Evolutionary conservation across 805 yeast species (phyloP), one percentile per base, ranked within the genome.

Genomic region (Ogataea methanolica): DNA sequence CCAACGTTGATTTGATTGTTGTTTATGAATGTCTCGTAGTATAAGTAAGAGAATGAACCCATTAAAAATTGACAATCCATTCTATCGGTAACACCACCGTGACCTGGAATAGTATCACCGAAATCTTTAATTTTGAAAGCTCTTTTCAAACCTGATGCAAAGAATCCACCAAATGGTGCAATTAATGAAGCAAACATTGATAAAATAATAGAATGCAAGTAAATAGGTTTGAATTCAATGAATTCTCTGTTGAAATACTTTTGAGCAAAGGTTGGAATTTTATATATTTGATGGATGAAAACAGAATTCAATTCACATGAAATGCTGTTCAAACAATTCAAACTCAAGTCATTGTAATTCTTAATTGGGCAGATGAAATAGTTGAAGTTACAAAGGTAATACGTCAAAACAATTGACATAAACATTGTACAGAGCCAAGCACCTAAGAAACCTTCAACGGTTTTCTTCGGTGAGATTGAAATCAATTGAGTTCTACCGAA

Each of bases 101-200:
- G 99, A 33, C 99, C 99, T 15, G 99, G 99, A 57, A 94, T 94
- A 9, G 98, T 92, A 62, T 92, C 96, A 56, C 98, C 99, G 62
- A 94, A 94, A 69, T 94, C 99, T 70, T 94, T 94, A 46, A 91
- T 90, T 61, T 92, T 88, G 71, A 94, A 91, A 14, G 98, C 89
- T 69, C 99, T 82, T 73, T 94, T 94, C 58, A 94, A 75, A n/a
- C 98, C 99, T 45, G 95, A 85, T 6, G 98, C 98, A 61, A 94
- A 94, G 67, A 94, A 94, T 1, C 99, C 99, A 46, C 99, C 99
- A 64, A 94, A 94, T 50, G 99, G 99, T 4, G 99, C 99, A 66
- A 94, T 85, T 55, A 94, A 76, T 0, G 98, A 92, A 2, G 99
- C 98, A 74, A 94, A 94, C 4, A 96, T 85, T 15, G 97, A 95